Base-by-base conservation (phyloP, 1,139 yeast species). In the Chernovozyma aurita region DNA sequence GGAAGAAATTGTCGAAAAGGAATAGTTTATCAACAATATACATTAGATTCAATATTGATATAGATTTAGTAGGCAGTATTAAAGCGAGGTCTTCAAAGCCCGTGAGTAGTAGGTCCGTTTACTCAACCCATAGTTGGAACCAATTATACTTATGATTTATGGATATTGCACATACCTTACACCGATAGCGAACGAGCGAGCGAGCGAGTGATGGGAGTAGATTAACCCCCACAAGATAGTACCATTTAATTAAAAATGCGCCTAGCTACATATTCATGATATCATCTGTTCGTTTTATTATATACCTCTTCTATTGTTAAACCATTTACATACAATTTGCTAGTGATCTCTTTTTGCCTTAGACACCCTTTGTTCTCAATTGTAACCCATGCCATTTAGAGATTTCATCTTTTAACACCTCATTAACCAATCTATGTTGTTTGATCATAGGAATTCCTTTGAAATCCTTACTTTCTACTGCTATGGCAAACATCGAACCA, bases 401-500 rank as follows among this genome's bases (percentile, higher is more conserved):
- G 37, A 92, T 88, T 50, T 92, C 98, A 33, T 86, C 95, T 47
- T 83, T 81, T 48, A 92, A 68, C 3, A 81, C 69, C 39, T 78
- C 78, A 60, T 92, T 92, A 18, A 92, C 97, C 51, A 90, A 60
- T 43, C 95, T 73, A 55, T 92, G 98, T 59, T 92, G 99, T 55
- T 88, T 88, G 45, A 92, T 73, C 80, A 86, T 85, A 3, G 86
- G 68, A 31, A 85, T 56, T 0, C 95, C 95, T 48, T 83, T 78
- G 62, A 92, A 92, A 52, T 77, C 67, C 2, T 67, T 69, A 39
- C 95, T 82, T 29, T 80, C 85, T 17, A 94, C 76, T 42, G 74
- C 67, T 35, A 92, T 92, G 32, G 95, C 88, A 63, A 87, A 94
- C 97, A 92, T 92, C 3, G 97, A 88, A 0, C 99, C 99, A 63